These are phyloP conservation scores for Cladosporium sp. DNA, from an alignment of 2,329 filamentous ascomycete genomes.

Conservation along the genomic window DNA sequence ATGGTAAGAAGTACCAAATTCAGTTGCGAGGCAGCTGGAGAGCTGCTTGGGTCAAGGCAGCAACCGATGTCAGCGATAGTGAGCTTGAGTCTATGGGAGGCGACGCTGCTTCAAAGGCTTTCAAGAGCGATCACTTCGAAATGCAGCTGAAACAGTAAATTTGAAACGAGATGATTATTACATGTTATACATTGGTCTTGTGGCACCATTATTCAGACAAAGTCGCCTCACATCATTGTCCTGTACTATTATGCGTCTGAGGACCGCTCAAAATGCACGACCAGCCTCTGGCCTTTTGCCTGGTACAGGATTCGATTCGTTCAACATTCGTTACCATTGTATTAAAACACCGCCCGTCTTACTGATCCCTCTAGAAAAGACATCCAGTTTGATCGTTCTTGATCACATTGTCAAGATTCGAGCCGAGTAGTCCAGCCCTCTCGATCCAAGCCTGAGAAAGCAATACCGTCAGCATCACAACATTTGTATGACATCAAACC, in stretches of 20 bases:
- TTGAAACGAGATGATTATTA: too few relatives aligned
- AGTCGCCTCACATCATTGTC: too few relatives aligned
- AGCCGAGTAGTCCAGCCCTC: conserved; percentile 16
- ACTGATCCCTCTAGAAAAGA: conserved; percentile 1
- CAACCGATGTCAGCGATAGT: conserved; percentile 15
- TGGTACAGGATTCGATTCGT: too few relatives aligned
- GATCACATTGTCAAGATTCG: conserved; percentile 17
- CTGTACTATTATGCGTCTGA: too few relatives aligned
- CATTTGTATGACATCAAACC: not conserved
- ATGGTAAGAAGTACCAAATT: conserved; percentile 35
- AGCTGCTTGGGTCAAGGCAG: conserved; percentile 31
- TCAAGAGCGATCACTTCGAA: conserved; percentile 14
- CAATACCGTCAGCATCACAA: not conserved
- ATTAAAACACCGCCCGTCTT: too few relatives aligned
- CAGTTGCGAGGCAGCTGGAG: conserved; percentile 32
- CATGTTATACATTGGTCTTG: not conserved
- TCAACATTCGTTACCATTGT: too few relatives aligned
- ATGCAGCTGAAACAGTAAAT: conserved; percentile 12
- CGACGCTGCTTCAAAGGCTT: conserved; percentile 12
- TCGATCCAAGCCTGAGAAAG: conserved; percentile 16
- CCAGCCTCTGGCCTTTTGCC: not conserved
- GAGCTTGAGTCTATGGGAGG: conserved; percentile 20
- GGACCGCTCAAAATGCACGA: too few relatives aligned
- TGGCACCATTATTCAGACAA: not conserved
- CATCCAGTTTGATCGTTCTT: conserved; percentile 18